Evolutionary conservation across 441 rosid species (phyloP).

Genomic region (Gossypium schwendimanii): DNA sequence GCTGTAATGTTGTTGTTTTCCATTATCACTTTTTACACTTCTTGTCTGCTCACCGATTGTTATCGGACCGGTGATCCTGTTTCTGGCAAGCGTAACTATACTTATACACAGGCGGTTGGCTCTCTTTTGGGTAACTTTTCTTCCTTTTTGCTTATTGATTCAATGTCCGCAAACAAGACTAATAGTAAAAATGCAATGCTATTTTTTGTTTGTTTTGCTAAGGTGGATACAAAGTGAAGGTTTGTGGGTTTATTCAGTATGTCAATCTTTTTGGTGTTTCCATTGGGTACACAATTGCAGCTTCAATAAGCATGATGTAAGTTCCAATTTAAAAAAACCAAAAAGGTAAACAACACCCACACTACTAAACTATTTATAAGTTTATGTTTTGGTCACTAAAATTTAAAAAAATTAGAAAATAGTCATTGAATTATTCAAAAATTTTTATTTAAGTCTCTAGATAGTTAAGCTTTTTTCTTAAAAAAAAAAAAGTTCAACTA

Average conservation of each 20-base stretch:
- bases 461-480: too few species aligned
- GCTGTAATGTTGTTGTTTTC: constrained; percentile 38
- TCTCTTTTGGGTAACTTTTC: constrained; percentile 35
- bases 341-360: too few species aligned
- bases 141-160: not conserved
- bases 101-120: constrained; percentile 51
- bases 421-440: too few species aligned
- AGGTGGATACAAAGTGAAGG: constrained; percentile 45
- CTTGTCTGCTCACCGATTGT: constrained; percentile 41
- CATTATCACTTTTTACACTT: constrained; percentile 40
- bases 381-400: too few species aligned
- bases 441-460: too few species aligned
- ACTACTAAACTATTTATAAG: too few species aligned
- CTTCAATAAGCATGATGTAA: constrained; percentile 58
- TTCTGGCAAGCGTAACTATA: constrained; percentile 48
- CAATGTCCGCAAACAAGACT: not conserved
- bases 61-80: constrained; percentile 47
- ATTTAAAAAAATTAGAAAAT: too few species aligned
- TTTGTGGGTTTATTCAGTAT: constrained; percentile 49
- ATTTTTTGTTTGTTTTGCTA: not conserved
- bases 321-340: not conserved
- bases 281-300: constrained; percentile 55
- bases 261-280: constrained; percentile 50
- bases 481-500: too few species aligned
- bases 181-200: not conserved